Evolutionary conservation across 345 rosid genomes (phyloP), one percentile per base, ranked within the genome.

Genomic region (Brassica incana): DNA sequence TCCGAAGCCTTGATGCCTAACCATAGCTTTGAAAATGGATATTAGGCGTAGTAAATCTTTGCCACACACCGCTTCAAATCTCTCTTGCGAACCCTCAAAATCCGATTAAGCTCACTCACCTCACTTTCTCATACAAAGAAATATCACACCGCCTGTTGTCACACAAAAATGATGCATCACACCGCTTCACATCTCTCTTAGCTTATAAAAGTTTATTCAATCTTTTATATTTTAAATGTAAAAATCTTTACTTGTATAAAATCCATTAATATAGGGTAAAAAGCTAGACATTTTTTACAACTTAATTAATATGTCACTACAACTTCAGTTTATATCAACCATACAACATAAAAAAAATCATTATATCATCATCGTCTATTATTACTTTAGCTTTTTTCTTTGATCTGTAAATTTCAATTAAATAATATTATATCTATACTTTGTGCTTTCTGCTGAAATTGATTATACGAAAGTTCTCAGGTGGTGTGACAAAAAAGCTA

Each of bases 391-490:
- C 73, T 66, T 60, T 12, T 3, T 12, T 3, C 77, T 58, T 65
- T 73, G 3, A 8, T 38, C 43, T 67, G 38, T 60, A 56, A 23
- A 6, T 20, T n/a, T 30, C 29, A 12, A 16, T 62, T 74, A 23
- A 60, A 61, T 38, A 33, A 27, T 5, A 65, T 16, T 48, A 14
- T 3, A 71, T 38, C 32, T 23, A 40, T 75, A 54, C 76, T 70
- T 75, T 65, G 5, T 64, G 80, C 83, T 80, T 80, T 80, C 83
- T 80, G 83, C 83, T 70, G 66, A 74, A 75, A 54, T 75, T 70
- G 67, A 80, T 80, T n/a, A 65, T 56, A 75, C 56, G 64, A 75
- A 80, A 80, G 73, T 75, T 75, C 76, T 80, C 80, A 75, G 83
- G 83, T 80, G 76, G 73, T 62, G 50, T 71, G 76, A 59, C 60